Percentiles rank a stretch among this genome's conserved stretches.
Evolutionary conservation across 495 filamentous ascomycete species (phyloP).

Genomic region (Daldinia bambusicola): DNA sequence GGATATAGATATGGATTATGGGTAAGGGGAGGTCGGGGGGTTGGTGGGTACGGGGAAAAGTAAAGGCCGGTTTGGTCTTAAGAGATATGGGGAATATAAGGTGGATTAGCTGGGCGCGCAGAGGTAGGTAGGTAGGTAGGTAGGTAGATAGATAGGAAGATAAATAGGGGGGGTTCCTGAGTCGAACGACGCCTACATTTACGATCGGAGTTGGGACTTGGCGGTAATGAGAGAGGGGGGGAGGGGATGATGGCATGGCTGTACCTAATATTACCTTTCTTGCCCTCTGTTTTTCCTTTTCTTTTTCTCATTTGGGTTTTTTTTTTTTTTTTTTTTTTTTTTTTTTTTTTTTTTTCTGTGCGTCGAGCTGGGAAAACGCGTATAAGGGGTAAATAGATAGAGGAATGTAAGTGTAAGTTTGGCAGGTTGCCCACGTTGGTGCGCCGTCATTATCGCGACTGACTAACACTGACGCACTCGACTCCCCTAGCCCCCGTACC

Average conservation of each 20-base stretch:
- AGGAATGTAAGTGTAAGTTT: background rate
- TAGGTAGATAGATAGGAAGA: background rate
- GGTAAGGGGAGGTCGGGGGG: background rate
- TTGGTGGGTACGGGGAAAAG: background rate
- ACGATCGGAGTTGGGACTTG: background rate
- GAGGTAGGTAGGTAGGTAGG: background rate
- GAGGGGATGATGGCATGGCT: background rate
- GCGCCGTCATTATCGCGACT: constrained; percentile 4
- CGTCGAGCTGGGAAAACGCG: background rate
- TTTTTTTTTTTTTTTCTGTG: no score
- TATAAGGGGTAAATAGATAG: background rate
- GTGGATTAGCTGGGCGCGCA: no score
- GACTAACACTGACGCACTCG: constrained; percentile 5
- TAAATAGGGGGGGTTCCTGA: background rate
- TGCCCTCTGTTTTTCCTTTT: no score
- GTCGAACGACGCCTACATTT: background rate
- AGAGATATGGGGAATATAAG: background rate
- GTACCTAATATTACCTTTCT: background rate
- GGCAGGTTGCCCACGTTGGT: background rate
- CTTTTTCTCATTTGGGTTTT: no score
- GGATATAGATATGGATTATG: background rate
- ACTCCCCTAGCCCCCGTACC: background rate
- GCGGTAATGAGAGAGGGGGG: background rate
- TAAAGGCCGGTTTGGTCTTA: background rate
- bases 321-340: no score